Evolutionary conservation across 345 rosid genomes (phyloP).

Genomic region (Anacardium occidentale): DNA sequence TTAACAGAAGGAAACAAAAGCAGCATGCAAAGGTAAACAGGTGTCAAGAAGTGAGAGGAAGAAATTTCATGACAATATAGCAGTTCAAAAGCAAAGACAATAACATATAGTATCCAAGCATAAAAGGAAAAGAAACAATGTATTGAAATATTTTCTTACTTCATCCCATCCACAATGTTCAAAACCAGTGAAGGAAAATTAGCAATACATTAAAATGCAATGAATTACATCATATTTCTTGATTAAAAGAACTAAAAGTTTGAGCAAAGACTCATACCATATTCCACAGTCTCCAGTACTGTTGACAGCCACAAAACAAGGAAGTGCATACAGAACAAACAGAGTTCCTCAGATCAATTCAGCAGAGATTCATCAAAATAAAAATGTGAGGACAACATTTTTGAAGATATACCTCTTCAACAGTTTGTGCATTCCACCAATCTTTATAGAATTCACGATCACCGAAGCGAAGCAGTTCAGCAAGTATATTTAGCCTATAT

Average conservation of each 20-base stretch:
- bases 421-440: constrained; percentile 99
- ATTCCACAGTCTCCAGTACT: constrained; percentile 99
- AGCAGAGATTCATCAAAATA: constrained; percentile 16
- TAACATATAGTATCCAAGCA: background rate
- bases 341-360: constrained; percentile 8
- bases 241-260: constrained; percentile 10
- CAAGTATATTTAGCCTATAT: constrained; percentile 89
- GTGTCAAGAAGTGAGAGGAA: background rate
- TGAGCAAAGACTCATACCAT: constrained; percentile 66
- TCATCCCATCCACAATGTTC: background rate
- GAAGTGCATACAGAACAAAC: constrained; percentile 15
- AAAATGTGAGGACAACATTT: constrained; percentile 14
- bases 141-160: background rate
- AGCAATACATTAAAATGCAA: background rate
- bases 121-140: too few relatives aligned
- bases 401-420: constrained; percentile 63
- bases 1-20: background rate
- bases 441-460: constrained; percentile 98
- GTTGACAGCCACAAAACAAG: constrained; percentile 37
- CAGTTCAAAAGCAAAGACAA: background rate
- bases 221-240: constrained; percentile 5
- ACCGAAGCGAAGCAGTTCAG: constrained; percentile 94
- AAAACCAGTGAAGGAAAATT: background rate
- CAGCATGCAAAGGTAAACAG: background rate
- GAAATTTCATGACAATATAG: background rate